Percentiles rank a stretch among this genome's conserved stretches.
These are phyloP conservation scores for Hortiboletus campestris DNA, from an alignment of 768 basidiomycete species.

Conservation along the genomic window DNA sequence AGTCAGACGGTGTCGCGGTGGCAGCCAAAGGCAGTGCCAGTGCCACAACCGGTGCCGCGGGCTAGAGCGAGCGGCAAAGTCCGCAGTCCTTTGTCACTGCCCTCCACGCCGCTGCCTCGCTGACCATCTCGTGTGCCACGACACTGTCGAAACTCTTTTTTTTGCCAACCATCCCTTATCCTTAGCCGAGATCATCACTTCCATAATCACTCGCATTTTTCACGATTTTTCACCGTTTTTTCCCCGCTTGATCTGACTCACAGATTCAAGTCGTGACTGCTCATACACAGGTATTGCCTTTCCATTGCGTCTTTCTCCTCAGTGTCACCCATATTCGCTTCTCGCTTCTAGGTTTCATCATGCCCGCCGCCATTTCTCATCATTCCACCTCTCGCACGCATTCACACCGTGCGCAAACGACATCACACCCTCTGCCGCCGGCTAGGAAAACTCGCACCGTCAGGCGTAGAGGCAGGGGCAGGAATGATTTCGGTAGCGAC, in stretches of 20 bases:
- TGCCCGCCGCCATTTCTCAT: constrained; percentile 46
- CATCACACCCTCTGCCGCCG: constrained; percentile 33
- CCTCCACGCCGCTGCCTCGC: constrained; percentile 24
- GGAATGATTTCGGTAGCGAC: constrained; percentile 62
- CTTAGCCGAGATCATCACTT: constrained; percentile 9
- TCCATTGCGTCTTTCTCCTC: constrained; percentile 20
- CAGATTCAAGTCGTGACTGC: constrained; percentile 21
- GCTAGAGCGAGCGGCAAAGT: constrained; percentile 24
- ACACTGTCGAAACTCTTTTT: constrained; percentile 4
- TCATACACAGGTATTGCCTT: constrained; percentile 39
- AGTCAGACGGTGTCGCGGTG: no score
- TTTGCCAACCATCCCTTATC: constrained; percentile 14
- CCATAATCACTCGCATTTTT: constrained; percentile 8
- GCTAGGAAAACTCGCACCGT: constrained; percentile 42
- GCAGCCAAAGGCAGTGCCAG: constrained; percentile 14
- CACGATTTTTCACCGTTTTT: constrained; percentile 24
- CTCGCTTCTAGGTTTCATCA: constrained; percentile 30
- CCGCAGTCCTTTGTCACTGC: constrained; percentile 30
- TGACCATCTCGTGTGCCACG: constrained; percentile 13
- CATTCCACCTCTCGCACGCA: constrained; percentile 30
- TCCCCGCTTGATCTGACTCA: constrained; percentile 20
- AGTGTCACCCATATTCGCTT: constrained; percentile 15
- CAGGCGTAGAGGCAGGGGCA: constrained; percentile 64
- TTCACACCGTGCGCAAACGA: constrained; percentile 26
- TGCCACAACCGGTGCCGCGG: constrained; percentile 26